Conservation (phyloP, 1,139 yeast species). For the Protomyces pachydermus region DNA sequence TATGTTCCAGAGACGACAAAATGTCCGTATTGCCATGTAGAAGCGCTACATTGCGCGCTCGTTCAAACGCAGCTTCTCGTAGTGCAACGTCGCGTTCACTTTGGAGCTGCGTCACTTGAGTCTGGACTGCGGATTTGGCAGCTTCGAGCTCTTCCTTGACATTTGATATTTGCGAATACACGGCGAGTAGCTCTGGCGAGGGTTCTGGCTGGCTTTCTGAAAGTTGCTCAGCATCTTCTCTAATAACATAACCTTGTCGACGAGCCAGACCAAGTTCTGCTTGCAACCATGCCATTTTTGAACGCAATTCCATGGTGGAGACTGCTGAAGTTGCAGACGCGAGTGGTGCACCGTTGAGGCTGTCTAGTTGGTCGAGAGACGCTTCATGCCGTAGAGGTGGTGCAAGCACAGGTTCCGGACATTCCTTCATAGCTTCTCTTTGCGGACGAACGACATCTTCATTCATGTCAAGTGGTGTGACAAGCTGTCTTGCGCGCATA, state of each 20-base stretch:
- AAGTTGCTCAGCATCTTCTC: constrained; percentile 3
- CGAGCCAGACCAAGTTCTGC: constrained; percentile 34
- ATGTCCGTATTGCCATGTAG: constrained; percentile 15
- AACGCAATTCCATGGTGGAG: not conserved
- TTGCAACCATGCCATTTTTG: constrained; percentile 32
- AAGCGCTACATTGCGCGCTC: constrained; percentile 24
- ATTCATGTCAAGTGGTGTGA: not conserved
- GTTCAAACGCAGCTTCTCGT: constrained; percentile 28
- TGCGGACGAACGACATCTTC: not conserved
- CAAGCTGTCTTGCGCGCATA: not conserved
- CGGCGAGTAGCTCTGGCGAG: constrained; percentile 30
- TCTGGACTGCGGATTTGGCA: constrained; percentile 40
- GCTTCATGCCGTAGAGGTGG: constrained; percentile 15
- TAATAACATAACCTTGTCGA: constrained; percentile 31
- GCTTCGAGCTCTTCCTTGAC: constrained; percentile 37
- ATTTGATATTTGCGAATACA: constrained; percentile 39
- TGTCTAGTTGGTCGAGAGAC: not conserved
- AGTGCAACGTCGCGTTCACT: constrained; percentile 33
- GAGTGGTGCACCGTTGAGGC: not conserved
- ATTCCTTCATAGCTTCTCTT: not conserved
- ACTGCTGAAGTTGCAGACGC: not conserved
- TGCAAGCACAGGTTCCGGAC: not conserved
- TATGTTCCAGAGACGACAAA: constrained; percentile 13
- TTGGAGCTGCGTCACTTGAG: constrained; percentile 35
- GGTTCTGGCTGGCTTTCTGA: constrained; percentile 6